These are phyloP conservation scores for Metschnikowia noctiluminum DNA, from an alignment of 805 yeast genomes.

Conservation along the genomic window DNA sequence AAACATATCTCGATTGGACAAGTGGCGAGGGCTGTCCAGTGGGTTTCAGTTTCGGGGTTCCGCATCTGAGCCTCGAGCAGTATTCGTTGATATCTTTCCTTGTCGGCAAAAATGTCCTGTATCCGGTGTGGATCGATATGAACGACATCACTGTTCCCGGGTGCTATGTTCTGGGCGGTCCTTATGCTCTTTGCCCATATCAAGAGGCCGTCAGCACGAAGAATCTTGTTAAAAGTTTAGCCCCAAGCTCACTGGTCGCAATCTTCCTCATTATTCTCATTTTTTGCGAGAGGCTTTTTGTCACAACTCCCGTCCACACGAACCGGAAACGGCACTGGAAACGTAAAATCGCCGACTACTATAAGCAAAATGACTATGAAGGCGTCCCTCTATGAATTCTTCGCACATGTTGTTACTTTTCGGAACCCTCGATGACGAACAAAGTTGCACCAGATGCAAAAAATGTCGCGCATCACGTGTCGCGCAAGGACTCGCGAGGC, in stretches of 20 bases:
- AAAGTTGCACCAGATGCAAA: neutral
- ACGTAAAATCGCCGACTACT: constrained; percentile 53
- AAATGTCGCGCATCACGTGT: constrained; percentile 5
- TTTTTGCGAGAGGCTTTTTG: constrained; percentile 48
- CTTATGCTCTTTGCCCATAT: constrained; percentile 76
- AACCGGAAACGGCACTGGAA: constrained; percentile 63
- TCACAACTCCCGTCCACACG: constrained; percentile 65
- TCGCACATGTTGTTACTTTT: no score
- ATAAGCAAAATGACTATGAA: constrained; percentile 65
- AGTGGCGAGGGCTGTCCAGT: constrained; percentile 30
- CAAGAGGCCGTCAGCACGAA: constrained; percentile 49
- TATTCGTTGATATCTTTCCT: constrained; percentile 29
- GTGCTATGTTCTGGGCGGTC: constrained; percentile 88
- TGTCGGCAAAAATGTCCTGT: constrained; percentile 19
- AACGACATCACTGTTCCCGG: constrained; percentile 69
- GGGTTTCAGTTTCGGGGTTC: constrained; percentile 31
- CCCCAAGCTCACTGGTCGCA: constrained; percentile 64
- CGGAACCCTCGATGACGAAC: no score
- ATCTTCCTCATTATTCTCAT: constrained; percentile 50
- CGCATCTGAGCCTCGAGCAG: constrained; percentile 36
- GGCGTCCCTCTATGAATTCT: constrained; percentile 71
- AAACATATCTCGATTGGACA: constrained; percentile 45
- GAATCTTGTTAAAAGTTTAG: constrained; percentile 58
- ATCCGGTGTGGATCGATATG: constrained; percentile 72
- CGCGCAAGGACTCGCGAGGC: constrained; percentile 3